These are phyloP conservation scores for Botrytis cinerea DNA, from an alignment of 2,329 filamentous ascomycete genomes.

Conservation along the genomic window DNA sequence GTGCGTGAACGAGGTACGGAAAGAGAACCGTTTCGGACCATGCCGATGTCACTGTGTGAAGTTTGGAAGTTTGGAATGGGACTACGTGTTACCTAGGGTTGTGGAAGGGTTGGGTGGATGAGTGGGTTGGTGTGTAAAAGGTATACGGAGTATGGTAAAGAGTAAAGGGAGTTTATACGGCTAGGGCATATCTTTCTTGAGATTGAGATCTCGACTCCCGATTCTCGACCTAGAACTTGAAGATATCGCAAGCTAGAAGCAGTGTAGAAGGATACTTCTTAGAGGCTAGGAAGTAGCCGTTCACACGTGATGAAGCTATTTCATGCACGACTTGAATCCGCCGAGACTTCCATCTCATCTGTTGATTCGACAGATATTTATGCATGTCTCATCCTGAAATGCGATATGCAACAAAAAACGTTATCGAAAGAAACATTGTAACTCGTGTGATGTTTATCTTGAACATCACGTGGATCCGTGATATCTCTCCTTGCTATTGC, in stretches of 20 bases:
- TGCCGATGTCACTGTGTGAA: background rate
- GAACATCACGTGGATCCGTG: slow-evolving; percentile 8
- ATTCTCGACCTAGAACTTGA: background rate
- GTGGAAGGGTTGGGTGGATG: background rate
- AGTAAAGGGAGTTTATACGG: background rate
- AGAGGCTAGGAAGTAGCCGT: background rate
- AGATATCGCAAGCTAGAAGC: background rate
- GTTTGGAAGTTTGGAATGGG: background rate
- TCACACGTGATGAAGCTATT: slow-evolving; percentile 18
- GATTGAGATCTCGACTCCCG: background rate
- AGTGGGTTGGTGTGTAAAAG: background rate
- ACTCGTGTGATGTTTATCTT: slow-evolving; percentile 2
- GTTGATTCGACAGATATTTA: slow-evolving; percentile 20
- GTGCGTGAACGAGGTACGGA: background rate
- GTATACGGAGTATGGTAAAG: too few relatives aligned
- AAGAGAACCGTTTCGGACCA: background rate
- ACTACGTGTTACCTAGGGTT: background rate
- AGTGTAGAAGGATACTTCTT: background rate
- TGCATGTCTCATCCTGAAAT: slow-evolving; percentile 24
- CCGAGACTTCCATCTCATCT: background rate
- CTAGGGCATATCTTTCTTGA: background rate
- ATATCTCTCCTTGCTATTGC: background rate
- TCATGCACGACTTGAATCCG: slow-evolving; percentile 23
- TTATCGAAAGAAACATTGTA: background rate
- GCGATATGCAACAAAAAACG: slow-evolving; percentile 23